These are phyloP conservation scores for Astragalus membranaceus DNA, from an alignment of 306 rosid species.

Conservation along the genomic window DNA sequence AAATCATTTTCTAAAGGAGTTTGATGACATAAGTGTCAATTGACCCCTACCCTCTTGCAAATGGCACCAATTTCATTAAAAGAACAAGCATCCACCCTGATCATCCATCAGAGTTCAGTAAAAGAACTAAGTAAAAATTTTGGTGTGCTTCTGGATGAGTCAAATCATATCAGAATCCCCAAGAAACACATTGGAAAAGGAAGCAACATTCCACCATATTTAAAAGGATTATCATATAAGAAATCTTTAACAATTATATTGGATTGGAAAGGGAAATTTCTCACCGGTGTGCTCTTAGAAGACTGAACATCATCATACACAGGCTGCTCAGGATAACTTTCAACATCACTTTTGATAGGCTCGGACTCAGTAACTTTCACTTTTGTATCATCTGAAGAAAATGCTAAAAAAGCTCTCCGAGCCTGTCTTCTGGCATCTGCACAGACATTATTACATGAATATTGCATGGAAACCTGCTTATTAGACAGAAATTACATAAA, in stretches of 20 bases:
- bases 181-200: not conserved
- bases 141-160: not conserved
- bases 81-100: too few species aligned
- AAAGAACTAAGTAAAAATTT: not conserved
- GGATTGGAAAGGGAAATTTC: slow-evolving; percentile 20
- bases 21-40: not conserved
- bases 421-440: slow-evolving; percentile 90
- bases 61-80: not conserved
- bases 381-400: slow-evolving; percentile 57
- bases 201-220: not conserved
- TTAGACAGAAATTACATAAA: slow-evolving; percentile 14
- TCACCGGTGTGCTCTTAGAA: slow-evolving; percentile 71
- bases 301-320: slow-evolving; percentile 42
- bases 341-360: slow-evolving; percentile 29
- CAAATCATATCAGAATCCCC: not conserved
- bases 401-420: slow-evolving; percentile 83
- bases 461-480: slow-evolving; percentile 11
- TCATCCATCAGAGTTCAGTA: slow-evolving; percentile 2
- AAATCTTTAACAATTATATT: not conserved
- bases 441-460: slow-evolving; percentile 14
- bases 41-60: not conserved
- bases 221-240: slow-evolving; percentile 4
- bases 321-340: slow-evolving; percentile 36
- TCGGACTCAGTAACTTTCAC: slow-evolving; percentile 35
- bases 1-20: not conserved